Percentiles rank a stretch among this genome's conserved stretches.
Evolutionary conservation across 108 stramenopile species (phyloP).

Genomic region (Licmophora abbreviata): DNA sequence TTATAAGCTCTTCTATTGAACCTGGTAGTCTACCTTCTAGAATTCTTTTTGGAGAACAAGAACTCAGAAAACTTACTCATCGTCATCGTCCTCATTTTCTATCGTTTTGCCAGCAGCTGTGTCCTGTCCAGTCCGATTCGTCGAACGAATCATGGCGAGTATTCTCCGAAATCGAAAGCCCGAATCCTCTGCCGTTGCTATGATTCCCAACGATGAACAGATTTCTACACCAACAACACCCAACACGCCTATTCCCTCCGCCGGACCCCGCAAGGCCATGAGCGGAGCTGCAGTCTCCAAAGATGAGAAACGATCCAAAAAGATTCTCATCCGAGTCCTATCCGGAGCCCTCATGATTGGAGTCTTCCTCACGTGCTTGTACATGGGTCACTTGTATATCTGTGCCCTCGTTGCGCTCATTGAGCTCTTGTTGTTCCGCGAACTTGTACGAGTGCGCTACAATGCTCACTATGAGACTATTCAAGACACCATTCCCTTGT

Average conservation of each 20-base stretch:
- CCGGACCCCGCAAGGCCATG: constrained; percentile 13
- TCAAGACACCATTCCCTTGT: constrained; percentile 89
- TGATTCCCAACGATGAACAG: too few species aligned
- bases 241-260: neutral
- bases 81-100: too few species aligned
- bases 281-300: constrained; percentile 16
- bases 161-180: too few species aligned
- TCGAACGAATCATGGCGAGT: too few species aligned
- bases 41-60: too few species aligned
- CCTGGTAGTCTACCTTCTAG: too few species aligned
- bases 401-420: constrained; percentile 64
- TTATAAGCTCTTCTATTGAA: too few species aligned
- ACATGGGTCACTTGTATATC: constrained; percentile 75
- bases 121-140: too few species aligned
- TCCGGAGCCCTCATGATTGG: constrained; percentile 47
- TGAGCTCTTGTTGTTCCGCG: constrained; percentile 85
- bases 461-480: constrained; percentile 60
- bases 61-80: too few species aligned
- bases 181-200: too few species aligned
- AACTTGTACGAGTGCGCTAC: constrained; percentile 93
- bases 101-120: too few species aligned
- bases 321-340: constrained; percentile 40
- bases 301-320: constrained; percentile 41
- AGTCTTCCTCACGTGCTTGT: constrained; percentile 45
- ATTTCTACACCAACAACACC: too few species aligned